Evolutionary conservation across 176 grass and related monocot species (phyloP).

Genomic region (Eleusine indica): DNA sequence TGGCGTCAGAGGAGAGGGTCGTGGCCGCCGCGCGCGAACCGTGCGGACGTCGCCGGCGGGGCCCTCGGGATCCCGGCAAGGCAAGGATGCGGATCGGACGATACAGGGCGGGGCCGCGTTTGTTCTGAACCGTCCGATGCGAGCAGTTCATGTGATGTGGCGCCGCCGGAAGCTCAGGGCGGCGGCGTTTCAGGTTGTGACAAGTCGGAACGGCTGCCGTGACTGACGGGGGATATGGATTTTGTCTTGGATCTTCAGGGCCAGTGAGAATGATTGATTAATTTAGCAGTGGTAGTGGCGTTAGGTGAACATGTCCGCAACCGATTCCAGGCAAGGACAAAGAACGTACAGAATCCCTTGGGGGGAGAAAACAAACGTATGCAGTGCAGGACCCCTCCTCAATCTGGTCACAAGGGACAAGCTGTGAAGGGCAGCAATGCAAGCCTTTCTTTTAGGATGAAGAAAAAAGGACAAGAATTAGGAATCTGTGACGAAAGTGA

Average conservation of each 20-base stretch:
- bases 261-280: neutral
- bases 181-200: neutral
- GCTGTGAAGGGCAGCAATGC: neutral
- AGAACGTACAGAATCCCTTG: neutral
- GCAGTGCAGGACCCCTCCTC: neutral
- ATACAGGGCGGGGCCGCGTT: neutral
- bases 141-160: neutral
- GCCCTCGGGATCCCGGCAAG: neutral
- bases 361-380: neutral
- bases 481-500: neutral
- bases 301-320: conserved; percentile 6
- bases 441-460: no score
- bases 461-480: neutral
- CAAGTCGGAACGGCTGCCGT: neutral
- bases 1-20: neutral
- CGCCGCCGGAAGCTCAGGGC: neutral
- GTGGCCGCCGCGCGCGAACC: neutral
- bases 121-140: neutral
- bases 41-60: conserved; percentile 4
- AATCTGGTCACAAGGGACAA: neutral
- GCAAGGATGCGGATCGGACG: neutral
- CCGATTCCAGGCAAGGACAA: conserved; percentile 3
- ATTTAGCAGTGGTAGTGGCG: neutral
- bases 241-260: neutral
- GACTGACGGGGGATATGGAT: neutral